Base-by-base conservation (phyloP, 805 yeast genomes). In the Millerozyma acaciae region DNA sequence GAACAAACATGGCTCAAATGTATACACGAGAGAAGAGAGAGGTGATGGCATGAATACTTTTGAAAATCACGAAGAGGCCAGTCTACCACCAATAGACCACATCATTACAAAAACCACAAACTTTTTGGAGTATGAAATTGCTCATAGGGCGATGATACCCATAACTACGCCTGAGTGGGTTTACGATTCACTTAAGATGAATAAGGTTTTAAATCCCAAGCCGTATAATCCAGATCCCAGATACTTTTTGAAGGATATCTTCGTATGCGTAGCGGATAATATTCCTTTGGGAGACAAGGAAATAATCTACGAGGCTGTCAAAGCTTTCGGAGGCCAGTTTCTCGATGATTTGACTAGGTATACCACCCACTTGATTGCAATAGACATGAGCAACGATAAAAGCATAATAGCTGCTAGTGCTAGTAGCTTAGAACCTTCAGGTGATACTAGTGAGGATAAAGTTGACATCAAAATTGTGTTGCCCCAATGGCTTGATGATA, bases 401-500 rank as follows among this genome's bases (percentile, higher is more conserved):
- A 73, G 80, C 29, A 66, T 76, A 23, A 65, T 74, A 16, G 86
- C 84, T 1, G 62, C 67, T 3, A 58, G 70, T 29, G 56, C 55
- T 9, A 34, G 30, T 17, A 40, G 35, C 22, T 34, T 26, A 5
- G 33, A 39, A 22, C 44, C 39, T 10, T 40, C 36, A n/a, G 39
- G 34, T 15, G 55, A 57, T 16, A 8, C 14, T 24, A 8, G n/a
- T 5, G 16, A 14, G 8, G 60, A 60, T 1, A 53, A 53, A 4
- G 54, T 64, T 22, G 53, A 64, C 21, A 78, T 83, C 21, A 67
- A 72, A 30, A 69, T 80, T 10, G 93, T 89, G 3, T 63, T 72
- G 3, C 94, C 96, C 0, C 75, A 77, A 14, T 90, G 96, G 96
- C 57, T 89, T 9, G 79, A 80, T 32, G 83, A 75, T 38, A 81